Percentiles rank a stretch among this genome's conserved stretches.
These are phyloP conservation scores for Moniliophthora roreri DNA, from an alignment of 1,284 basidiomycete genomes.

Conservation along the genomic window DNA sequence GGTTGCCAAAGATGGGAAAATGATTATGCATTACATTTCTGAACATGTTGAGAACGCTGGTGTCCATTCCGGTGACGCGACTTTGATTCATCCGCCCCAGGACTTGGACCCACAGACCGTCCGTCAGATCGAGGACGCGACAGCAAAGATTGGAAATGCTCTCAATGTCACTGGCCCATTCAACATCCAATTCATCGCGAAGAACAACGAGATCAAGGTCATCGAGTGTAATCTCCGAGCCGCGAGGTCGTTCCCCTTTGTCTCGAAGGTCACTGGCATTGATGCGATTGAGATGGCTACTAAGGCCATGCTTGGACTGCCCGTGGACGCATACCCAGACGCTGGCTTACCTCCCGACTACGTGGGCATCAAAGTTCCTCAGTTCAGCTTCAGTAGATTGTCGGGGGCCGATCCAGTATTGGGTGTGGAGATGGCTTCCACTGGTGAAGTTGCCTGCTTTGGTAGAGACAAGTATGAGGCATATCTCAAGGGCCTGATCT, in stretches of 20 bases:
- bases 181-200: slow-evolving; percentile 99
- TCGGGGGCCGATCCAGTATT: slow-evolving; percentile 97
- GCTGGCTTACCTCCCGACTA: slow-evolving; percentile 87
- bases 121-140: slow-evolving; percentile 94
- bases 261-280: slow-evolving; percentile 96
- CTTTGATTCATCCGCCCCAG: slow-evolving; percentile 96
- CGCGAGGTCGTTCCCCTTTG: slow-evolving; percentile 98
- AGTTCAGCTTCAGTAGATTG: slow-evolving; percentile 96
- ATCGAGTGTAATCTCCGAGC: slow-evolving; percentile 99
- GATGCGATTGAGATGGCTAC: slow-evolving; percentile 99
- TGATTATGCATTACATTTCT: slow-evolving; percentile 99
- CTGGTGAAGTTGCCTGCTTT: slow-evolving; percentile 98
- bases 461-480: slow-evolving; percentile 98
- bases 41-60: slow-evolving; percentile 99
- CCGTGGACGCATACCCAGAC: slow-evolving; percentile 90
- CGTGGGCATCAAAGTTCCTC: slow-evolving; percentile 97
- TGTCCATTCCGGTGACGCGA: slow-evolving; percentile 96
- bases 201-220: slow-evolving; percentile 99
- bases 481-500: slow-evolving; percentile 95
- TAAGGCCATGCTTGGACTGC: slow-evolving; percentile 93
- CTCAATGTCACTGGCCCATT: slow-evolving; percentile 98
- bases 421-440: slow-evolving; percentile 99
- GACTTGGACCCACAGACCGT: slow-evolving; percentile 97
- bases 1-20: slow-evolving; percentile 93
- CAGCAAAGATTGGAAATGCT: slow-evolving; percentile 96